Percentiles rank a stretch among this genome's conserved stretches.
phyloP scores from a whole-genome alignment of 225 moss, liverwort and hornwort species.

The Takakia lepidozioides region DNA sequence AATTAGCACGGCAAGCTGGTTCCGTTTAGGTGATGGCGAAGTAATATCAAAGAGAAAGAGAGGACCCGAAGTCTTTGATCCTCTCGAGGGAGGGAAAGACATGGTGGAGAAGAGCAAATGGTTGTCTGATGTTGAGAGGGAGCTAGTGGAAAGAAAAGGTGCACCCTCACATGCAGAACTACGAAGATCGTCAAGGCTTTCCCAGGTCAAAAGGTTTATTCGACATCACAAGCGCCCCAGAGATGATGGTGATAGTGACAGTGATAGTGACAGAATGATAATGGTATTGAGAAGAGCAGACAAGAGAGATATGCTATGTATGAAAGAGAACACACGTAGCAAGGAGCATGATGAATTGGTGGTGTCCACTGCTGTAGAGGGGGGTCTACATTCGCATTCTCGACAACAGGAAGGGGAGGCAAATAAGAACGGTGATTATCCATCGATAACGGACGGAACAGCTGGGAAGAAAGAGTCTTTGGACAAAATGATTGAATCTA shows the following conservation, averaged over 20 bases:
- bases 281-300: conserved; percentile 3
- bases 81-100: not conserved
- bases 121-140: conserved; percentile 4
- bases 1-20: not conserved
- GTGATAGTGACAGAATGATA: conserved; percentile 2
- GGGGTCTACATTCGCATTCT: too few relatives aligned
- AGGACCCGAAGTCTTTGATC: not conserved
- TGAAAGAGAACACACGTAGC: too few relatives aligned
- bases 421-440: too few relatives aligned
- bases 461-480: too few relatives aligned
- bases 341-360: too few relatives aligned
- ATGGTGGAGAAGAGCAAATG: conserved; percentile 6
- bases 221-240: not conserved
- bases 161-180: not conserved
- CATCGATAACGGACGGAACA: too few relatives aligned
- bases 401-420: too few relatives aligned
- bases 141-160: conserved; percentile 6
- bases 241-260: not conserved
- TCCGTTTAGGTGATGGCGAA: not conserved
- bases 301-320: too few relatives aligned
- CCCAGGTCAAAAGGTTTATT: conserved; percentile 2
- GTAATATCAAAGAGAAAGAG: conserved; percentile 3
- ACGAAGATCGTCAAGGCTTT: not conserved
- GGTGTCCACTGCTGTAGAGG: too few relatives aligned
- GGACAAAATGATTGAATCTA: too few relatives aligned